Percentiles rank a stretch among this genome's conserved stretches.
These are phyloP conservation scores for Thelephora terrestris DNA, from an alignment of 1,284 basidiomycete genomes.

Conservation along the genomic window DNA sequence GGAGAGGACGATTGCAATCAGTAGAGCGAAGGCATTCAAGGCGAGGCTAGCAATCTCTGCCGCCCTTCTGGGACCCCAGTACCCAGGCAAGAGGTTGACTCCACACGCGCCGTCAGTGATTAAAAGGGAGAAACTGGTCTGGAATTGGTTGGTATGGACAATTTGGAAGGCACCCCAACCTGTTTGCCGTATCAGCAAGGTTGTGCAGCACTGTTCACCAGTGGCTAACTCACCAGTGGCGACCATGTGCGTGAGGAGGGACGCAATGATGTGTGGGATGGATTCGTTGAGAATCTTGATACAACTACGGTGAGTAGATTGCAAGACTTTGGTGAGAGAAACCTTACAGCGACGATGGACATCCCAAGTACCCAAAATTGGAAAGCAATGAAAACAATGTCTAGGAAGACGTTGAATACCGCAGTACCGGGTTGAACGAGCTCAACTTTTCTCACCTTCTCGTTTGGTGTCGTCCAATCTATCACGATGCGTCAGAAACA, in stretches of 20 bases:
- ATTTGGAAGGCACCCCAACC: constrained; percentile 61
- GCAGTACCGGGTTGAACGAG: too few species aligned
- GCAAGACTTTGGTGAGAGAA: background rate
- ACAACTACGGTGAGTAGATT: background rate
- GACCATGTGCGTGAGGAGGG: constrained; percentile 60
- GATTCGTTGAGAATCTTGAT: constrained; percentile 60
- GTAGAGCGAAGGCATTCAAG: constrained; percentile 48
- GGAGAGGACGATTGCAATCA: constrained; percentile 53
- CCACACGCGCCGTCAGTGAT: constrained; percentile 58
- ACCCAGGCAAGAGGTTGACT: constrained; percentile 41
- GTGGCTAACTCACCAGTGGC: constrained; percentile 33
- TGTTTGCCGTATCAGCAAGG: background rate
- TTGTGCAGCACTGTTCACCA: background rate
- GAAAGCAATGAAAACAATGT: constrained; percentile 61
- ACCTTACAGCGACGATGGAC: constrained; percentile 54
- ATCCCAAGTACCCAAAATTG: constrained; percentile 75
- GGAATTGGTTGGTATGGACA: constrained; percentile 45
- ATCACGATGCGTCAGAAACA: background rate
- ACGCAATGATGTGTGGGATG: constrained; percentile 63
- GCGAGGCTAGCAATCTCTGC: constrained; percentile 58
- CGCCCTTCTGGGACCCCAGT: constrained; percentile 45
- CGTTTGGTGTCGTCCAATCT: constrained; percentile 65
- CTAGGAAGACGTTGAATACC: too few species aligned
- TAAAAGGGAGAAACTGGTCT: constrained; percentile 40
- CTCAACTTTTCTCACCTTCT: constrained; percentile 37